phyloP scores from a whole-genome alignment of 306 rosid species.

The Chamaecrista fasciculata region DNA sequence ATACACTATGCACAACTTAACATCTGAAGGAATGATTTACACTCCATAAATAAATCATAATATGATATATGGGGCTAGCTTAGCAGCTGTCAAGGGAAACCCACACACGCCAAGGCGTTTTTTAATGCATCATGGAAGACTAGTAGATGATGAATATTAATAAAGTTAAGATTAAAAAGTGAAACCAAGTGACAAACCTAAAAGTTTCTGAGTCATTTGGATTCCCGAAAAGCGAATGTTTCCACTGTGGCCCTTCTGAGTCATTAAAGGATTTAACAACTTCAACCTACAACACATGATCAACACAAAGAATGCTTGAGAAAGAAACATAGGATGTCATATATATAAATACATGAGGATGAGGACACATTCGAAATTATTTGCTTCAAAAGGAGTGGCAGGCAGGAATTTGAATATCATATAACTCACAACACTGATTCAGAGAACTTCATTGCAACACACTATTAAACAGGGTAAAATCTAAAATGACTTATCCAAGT shows the following conservation, averaged over 20 bases:
- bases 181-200: conserved; percentile 50
- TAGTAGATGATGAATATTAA: conserved; percentile 20
- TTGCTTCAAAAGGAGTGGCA: not conserved
- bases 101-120: not conserved
- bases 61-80: not conserved
- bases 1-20: not conserved
- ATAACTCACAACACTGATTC: not conserved
- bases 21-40: conserved; percentile 23
- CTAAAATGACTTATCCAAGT: not conserved
- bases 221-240: conserved; percentile 90
- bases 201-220: conserved; percentile 93
- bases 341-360: not conserved
- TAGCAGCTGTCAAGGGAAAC: conserved; percentile 23
- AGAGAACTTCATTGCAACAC: not conserved
- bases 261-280: conserved; percentile 85
- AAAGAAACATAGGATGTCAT: conserved; percentile 25
- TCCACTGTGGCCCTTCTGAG: conserved; percentile 92
- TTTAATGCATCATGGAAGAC: conserved; percentile 4
- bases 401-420: not conserved
- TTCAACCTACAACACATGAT: conserved; percentile 63
- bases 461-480: conserved; percentile 18
- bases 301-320: conserved; percentile 30
- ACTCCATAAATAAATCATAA: conserved; percentile 6
- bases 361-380: not conserved
- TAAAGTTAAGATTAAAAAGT: conserved; percentile 1